Evolutionary conservation across 2,329 filamentous ascomycete species (phyloP).

Genomic region (Fusarium sp.): DNA sequence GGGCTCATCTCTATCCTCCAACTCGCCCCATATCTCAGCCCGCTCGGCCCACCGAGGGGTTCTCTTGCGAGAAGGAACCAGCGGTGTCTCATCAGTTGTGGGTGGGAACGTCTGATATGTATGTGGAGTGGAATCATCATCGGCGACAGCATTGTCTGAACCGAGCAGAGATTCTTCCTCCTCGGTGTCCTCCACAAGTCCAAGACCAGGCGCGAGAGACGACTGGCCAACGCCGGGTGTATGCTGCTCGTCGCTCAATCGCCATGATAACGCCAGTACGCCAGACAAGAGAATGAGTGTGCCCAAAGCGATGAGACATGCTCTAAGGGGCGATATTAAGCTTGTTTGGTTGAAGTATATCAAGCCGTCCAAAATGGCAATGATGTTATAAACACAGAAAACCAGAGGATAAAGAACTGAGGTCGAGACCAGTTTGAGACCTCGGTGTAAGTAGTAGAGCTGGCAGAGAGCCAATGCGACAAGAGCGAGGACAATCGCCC

Average conservation of each 20-base stretch:
- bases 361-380: constrained; percentile 94
- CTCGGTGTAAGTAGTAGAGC: constrained; percentile 94
- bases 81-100: constrained; percentile 54
- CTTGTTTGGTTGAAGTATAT: constrained; percentile 96
- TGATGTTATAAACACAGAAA: constrained; percentile 99
- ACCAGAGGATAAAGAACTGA: constrained; percentile 96
- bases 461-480: constrained; percentile 87
- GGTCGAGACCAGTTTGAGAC: constrained; percentile 93
- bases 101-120: constrained; percentile 64
- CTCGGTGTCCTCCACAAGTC: constrained; percentile 78
- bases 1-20: constrained; percentile 77
- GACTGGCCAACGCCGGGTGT: constrained; percentile 72
- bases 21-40: constrained; percentile 87
- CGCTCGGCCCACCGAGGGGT: constrained; percentile 73
- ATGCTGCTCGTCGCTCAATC: constrained; percentile 82
- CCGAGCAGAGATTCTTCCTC: constrained; percentile 67
- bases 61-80: constrained; percentile 60
- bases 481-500: constrained; percentile 87
- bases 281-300: constrained; percentile 88
- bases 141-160: constrained; percentile 59
- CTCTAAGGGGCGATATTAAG: constrained; percentile 79
- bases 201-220: constrained; percentile 83
- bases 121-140: constrained; percentile 55
- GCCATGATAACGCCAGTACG: constrained; percentile 93
- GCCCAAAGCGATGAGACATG: constrained; percentile 85